A percentile compares a stretch with the other conserved stretches of the same genome.
Evolutionary conservation across 805 yeast species (phyloP).

Genomic region (Myxozyma nipponensis): DNA sequence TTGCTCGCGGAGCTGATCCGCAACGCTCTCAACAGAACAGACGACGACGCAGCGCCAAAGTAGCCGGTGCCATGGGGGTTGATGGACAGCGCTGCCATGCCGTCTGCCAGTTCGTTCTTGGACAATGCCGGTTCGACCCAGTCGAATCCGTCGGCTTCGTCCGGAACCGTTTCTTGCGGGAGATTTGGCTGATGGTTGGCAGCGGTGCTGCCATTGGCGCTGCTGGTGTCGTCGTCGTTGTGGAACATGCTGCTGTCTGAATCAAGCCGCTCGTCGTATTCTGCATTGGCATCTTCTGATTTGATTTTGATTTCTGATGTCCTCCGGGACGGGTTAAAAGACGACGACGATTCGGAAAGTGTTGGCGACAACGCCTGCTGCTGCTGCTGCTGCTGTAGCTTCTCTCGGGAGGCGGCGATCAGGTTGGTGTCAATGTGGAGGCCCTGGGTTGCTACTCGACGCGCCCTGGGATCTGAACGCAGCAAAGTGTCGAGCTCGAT

Average conservation of each 20-base stretch:
- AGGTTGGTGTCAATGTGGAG: background rate
- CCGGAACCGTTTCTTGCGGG: conserved; percentile 40
- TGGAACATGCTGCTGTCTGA: conserved; percentile 1
- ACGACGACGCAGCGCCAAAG: conserved; percentile 61
- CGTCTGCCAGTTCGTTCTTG: conserved; percentile 43
- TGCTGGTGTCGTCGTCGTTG: conserved; percentile 5
- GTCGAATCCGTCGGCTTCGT: conserved; percentile 52
- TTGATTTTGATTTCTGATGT: conserved; percentile 7
- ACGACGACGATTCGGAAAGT: conserved; percentile 1
- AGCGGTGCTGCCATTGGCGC: conserved; percentile 3
- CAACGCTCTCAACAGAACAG: conserved; percentile 51
- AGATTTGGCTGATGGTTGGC: conserved; percentile 18
- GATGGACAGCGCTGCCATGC: conserved; percentile 60
- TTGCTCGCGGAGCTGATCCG: conserved; percentile 36
- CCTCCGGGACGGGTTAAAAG: conserved; percentile 17
- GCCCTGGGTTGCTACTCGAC: conserved; percentile 6
- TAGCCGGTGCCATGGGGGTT: conserved; percentile 56
- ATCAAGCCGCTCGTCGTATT: conserved; percentile 6
- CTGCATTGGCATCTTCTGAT: background rate
- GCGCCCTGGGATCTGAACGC: conserved; percentile 17
- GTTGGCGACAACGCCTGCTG: conserved; percentile 8
- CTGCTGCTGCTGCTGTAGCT: conserved; percentile 17
- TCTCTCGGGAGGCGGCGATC: background rate
- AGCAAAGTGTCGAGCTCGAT: conserved; percentile 44
- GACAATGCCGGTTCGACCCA: conserved; percentile 53